Conservation (phyloP, 805 yeast genomes). For the Schizosaccharomyces cryophilus region DNA sequence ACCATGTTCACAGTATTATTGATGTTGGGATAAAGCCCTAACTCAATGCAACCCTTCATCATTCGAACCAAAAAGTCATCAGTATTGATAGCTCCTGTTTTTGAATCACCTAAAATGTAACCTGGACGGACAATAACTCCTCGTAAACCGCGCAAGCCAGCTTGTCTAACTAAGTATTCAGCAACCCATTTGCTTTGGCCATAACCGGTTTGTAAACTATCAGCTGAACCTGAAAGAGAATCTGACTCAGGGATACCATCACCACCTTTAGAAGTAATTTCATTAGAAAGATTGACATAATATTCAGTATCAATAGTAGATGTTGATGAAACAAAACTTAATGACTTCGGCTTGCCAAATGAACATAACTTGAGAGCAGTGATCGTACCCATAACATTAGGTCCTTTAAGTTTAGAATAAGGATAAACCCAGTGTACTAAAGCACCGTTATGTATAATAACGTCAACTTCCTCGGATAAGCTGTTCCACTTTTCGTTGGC, state of each 20-base stretch:
- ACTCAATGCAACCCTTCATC: slow-evolving; percentile 80
- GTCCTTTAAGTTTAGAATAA: slow-evolving; percentile 66
- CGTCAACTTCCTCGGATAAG: slow-evolving; percentile 41
- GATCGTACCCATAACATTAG: slow-evolving; percentile 73
- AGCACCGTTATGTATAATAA: slow-evolving; percentile 88
- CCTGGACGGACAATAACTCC: slow-evolving; percentile 92
- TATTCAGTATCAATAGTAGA: slow-evolving; percentile 73
- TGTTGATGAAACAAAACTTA: slow-evolving; percentile 85
- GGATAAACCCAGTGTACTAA: slow-evolving; percentile 98
- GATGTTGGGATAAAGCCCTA: slow-evolving; percentile 69
- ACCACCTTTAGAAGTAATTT: slow-evolving; percentile 34
- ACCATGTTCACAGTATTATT: slow-evolving; percentile 79
- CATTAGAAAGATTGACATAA: slow-evolving; percentile 54
- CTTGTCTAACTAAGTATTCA: slow-evolving; percentile 64
- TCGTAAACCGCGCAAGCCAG: slow-evolving; percentile 65
- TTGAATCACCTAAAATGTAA: slow-evolving; percentile 68
- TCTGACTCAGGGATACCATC: slow-evolving; percentile 65
- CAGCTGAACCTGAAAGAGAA: slow-evolving; percentile 53
- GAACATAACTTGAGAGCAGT: slow-evolving; percentile 59
- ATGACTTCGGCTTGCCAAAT: slow-evolving; percentile 60
- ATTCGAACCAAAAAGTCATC: slow-evolving; percentile 88
- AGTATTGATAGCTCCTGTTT: slow-evolving; percentile 74
- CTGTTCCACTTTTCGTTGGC: slow-evolving; percentile 28
- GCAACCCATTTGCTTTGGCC: slow-evolving; percentile 98
- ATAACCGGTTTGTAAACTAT: slow-evolving; percentile 73